A percentile compares a stretch with the other conserved stretches of the same genome.
These are phyloP conservation scores for Bipolaris oryzae DNA, from an alignment of 2,329 filamentous ascomycete genomes.

Conservation along the genomic window DNA sequence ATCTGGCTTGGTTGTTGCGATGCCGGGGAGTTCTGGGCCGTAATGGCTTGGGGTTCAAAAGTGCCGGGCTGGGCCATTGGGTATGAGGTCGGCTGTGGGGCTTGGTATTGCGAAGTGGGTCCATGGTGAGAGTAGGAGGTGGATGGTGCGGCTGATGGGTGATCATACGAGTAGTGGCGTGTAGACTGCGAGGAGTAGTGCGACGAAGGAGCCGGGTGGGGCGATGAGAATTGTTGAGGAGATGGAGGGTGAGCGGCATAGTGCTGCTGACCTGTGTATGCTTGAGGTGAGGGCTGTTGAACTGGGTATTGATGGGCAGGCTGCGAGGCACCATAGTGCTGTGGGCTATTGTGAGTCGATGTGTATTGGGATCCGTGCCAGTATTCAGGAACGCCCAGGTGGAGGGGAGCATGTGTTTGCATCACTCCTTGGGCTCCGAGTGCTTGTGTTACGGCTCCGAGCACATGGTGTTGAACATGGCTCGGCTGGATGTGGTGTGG, in stretches of 20 bases:
- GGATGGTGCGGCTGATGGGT: constrained; percentile 17
- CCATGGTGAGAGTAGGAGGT: constrained; percentile 35
- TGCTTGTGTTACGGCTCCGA: constrained; percentile 29
- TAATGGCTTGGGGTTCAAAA: constrained; percentile 32
- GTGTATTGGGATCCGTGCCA: constrained; percentile 38
- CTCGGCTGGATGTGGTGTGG: constrained; percentile 37
- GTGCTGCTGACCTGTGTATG: constrained; percentile 26
- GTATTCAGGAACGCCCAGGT: constrained; percentile 41
- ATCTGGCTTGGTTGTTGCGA: constrained; percentile 23
- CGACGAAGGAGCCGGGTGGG: constrained; percentile 23
- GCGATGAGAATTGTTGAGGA: constrained; percentile 35
- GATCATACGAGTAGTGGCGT: constrained; percentile 32
- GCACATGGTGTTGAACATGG: constrained; percentile 36
- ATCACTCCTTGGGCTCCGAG: constrained; percentile 31
- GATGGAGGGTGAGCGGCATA: constrained; percentile 32
- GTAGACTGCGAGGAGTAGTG: constrained; percentile 30
- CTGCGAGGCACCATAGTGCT: constrained; percentile 35
- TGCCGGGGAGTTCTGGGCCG: constrained; percentile 25
- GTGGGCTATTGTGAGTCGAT: constrained; percentile 31
- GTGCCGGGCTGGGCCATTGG: constrained; percentile 28
- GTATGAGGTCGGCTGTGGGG: constrained; percentile 35
- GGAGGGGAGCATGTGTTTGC: constrained; percentile 35
- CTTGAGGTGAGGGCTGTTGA: constrained; percentile 27
- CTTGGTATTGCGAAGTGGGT: constrained; percentile 27
- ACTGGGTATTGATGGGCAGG: constrained; percentile 29